These are phyloP conservation scores for Ploettnerulaceae sp. DNA, from an alignment of 2,329 filamentous ascomycete genomes.

Conservation along the genomic window DNA sequence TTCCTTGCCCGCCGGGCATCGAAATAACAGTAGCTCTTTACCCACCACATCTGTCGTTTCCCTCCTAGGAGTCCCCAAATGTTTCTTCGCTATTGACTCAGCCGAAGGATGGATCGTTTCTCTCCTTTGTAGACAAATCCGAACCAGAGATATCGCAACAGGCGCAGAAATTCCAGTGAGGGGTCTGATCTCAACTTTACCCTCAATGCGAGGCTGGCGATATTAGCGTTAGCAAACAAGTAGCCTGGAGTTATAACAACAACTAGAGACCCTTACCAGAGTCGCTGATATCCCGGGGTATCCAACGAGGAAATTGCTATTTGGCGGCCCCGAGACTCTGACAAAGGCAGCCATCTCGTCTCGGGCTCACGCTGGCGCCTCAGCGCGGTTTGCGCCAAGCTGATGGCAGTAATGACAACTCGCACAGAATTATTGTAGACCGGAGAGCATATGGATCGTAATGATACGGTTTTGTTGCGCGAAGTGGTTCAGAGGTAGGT, in stretches of 20 bases:
- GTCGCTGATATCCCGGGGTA: slow-evolving; percentile 98
- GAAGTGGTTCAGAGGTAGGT: slow-evolving; percentile 2
- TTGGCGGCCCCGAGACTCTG: slow-evolving; percentile 93
- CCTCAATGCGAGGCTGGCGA: slow-evolving; percentile 84
- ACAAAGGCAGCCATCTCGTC: slow-evolving; percentile 71
- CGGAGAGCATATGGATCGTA: slow-evolving; percentile 19
- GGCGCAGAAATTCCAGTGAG: slow-evolving; percentile 80
- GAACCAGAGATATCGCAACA: slow-evolving; percentile 85
- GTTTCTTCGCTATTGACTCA: slow-evolving; percentile 89
- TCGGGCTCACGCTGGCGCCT: slow-evolving; percentile 31
- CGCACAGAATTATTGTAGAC: slow-evolving; percentile 16
- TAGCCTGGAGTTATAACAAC: slow-evolving; percentile 6
- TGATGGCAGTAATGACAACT: slow-evolving; percentile 22
- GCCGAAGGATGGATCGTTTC: slow-evolving; percentile 96
- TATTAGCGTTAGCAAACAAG: slow-evolving; percentile 22
- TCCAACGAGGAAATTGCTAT: slow-evolving; percentile 93
- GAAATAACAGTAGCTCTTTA: slow-evolving; percentile 89
- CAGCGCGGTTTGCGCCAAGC: slow-evolving; percentile 30
- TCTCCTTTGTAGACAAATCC: slow-evolving; percentile 86
- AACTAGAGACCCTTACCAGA: slow-evolving; percentile 61
- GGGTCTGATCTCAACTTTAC: slow-evolving; percentile 93
- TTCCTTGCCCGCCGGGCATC: slow-evolving; percentile 78
- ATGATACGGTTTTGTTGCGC: not conserved
- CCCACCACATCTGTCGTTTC: slow-evolving; percentile 91
- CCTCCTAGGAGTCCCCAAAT: slow-evolving; percentile 82